Conservation (phyloP, 1,284 basidiomycete species). For the Phellopilus nigrolimitatus region DNA sequence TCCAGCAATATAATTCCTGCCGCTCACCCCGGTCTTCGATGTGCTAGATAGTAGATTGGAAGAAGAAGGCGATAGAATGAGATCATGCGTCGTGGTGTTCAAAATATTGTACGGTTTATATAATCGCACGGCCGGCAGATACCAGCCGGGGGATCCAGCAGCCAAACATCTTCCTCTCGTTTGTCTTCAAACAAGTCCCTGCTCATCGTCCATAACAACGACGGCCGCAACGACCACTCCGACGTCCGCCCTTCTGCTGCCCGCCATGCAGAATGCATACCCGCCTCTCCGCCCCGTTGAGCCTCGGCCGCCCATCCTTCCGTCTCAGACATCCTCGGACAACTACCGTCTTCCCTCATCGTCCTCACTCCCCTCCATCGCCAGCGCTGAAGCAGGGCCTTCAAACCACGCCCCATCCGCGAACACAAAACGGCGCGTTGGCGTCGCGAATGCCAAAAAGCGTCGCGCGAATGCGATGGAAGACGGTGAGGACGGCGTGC, state of each 20-base stretch:
- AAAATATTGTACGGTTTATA: too few species aligned
- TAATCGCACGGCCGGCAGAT: not conserved
- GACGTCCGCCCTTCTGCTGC: conserved; percentile 36
- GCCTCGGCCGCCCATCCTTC: conserved; percentile 13
- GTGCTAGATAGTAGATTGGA: not conserved
- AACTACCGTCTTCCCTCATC: conserved; percentile 22
- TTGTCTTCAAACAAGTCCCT: not conserved
- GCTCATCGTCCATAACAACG: not conserved
- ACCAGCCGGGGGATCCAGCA: conserved; percentile 6
- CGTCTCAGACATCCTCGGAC: conserved; percentile 14
- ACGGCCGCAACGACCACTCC: conserved; percentile 26
- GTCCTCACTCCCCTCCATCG: conserved; percentile 10
- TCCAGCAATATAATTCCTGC: too few species aligned
- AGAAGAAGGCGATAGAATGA: not conserved
- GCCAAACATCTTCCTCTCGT: not conserved
- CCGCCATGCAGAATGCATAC: conserved; percentile 20
- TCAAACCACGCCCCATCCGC: conserved; percentile 16
- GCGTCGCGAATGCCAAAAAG: conserved; percentile 32
- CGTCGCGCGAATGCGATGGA: conserved; percentile 42
- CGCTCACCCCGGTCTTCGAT: too few species aligned
- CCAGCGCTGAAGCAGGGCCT: conserved; percentile 14
- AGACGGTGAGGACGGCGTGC: conserved; percentile 43
- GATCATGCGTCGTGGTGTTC: too few species aligned
- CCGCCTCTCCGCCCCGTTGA: conserved; percentile 14
- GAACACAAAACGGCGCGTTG: conserved; percentile 8